These are phyloP conservation scores for Penicillium sp. DNA, from an alignment of 2,329 filamentous ascomycete species.

Conservation along the genomic window DNA sequence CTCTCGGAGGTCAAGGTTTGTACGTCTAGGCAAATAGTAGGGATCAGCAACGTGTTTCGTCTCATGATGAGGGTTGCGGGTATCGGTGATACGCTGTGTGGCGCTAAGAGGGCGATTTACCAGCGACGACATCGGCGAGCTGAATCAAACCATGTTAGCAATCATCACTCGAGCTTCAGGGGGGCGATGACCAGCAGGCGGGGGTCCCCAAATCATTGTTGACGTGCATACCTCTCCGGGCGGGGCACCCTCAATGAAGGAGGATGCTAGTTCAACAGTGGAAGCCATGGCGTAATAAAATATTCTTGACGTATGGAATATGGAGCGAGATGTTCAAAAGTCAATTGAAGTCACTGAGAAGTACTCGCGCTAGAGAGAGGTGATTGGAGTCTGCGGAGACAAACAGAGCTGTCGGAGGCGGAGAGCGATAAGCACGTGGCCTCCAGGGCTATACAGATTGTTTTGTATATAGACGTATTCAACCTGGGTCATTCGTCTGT, in stretches of 20 bases:
- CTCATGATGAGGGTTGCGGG: constrained; percentile 10
- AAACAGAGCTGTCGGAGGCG: constrained; percentile 19
- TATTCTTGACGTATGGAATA: background rate
- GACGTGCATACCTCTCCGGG: constrained; percentile 77
- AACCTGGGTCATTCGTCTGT: background rate
- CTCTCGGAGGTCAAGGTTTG: constrained; percentile 75
- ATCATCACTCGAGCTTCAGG: constrained; percentile 25
- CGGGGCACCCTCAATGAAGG: constrained; percentile 90
- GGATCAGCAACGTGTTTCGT: constrained; percentile 20
- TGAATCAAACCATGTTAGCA: constrained; percentile 42
- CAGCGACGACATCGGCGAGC: constrained; percentile 85
- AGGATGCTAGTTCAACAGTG: constrained; percentile 64
- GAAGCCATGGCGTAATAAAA: constrained; percentile 39
- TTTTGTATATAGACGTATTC: background rate
- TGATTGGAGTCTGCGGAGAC: constrained; percentile 18
- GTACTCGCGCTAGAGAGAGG: background rate
- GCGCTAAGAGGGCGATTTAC: constrained; percentile 52
- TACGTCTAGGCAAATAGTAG: constrained; percentile 64
- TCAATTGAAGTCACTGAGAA: background rate
- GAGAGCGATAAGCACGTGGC: constrained; percentile 25
- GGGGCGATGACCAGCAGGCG: constrained; percentile 4
- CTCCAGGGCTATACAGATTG: background rate
- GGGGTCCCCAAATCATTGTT: constrained; percentile 1
- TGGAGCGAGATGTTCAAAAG: background rate
- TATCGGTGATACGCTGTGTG: constrained; percentile 4